Evolutionary conservation across 1,284 basidiomycete genomes (phyloP), one percentile per base, ranked within the genome.

Genomic region (Coriolopsis trogii): DNA sequence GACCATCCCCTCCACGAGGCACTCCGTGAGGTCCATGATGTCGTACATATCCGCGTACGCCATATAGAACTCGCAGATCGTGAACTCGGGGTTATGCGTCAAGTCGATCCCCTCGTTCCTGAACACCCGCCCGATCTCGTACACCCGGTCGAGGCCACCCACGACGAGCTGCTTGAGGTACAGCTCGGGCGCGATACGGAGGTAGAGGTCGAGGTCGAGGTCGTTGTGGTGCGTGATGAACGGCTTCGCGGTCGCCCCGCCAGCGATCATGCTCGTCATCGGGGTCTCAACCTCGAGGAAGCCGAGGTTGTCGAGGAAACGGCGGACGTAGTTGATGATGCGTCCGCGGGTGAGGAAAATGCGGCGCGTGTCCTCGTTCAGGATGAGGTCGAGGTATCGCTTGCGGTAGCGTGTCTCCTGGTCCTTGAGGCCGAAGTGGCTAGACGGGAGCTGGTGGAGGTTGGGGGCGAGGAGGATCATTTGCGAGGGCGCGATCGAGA

Each of bases 11-110:
- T 95, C 92, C 33, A 98, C 73, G 78, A 99, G 81, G 41, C 77
- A 76, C 75, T 99, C 97, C 30, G 96, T 99, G 60, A 99, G 82
- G 53, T 98, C 95, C 96, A 99, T 98, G 55, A 99, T 60, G 69
- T 99, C 97, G 78, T 95, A 92, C 94, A 98, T 97, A 73, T 99
- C 96, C 58, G 96, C 96, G 68, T 98, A 99, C 24, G 96, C 96
- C 96, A 99, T 99, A 72, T 99, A 99, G 75, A 99, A 99, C 77
- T 99, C 96, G 82, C 96, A 99, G 73, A 98, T 97, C 18, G 93
- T 93, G 77, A 97, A 96, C 70, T 96, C 93, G 59, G 95, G 94
- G 73, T 97, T 97, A 73, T 97, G 95, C 23, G 96, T 99, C 65
- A 98, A 79, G 75, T 99, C 97, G 70, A 99, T 99, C 46, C 95